Conservation (phyloP, 495 filamentous ascomycete genomes). For the Penicillium atrosanguineum region DNA sequence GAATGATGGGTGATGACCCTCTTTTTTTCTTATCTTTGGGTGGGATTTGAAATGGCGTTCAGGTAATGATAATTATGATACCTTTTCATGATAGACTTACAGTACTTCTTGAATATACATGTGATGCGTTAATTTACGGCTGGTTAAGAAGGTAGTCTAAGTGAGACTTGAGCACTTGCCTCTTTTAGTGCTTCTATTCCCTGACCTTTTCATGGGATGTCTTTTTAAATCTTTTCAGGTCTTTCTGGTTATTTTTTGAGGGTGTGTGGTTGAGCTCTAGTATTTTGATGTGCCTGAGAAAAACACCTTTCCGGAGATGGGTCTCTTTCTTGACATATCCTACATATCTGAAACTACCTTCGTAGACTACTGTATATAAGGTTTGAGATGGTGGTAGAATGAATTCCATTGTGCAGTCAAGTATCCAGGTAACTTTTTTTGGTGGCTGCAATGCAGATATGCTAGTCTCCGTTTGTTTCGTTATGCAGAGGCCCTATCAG, state of each 20-base stretch:
- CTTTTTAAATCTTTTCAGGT: no score
- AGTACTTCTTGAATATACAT: conserved; percentile 1
- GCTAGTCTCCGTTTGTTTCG: conserved; percentile 2
- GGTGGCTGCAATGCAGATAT: conserved; percentile 10
- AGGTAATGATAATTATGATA: conserved; percentile 2
- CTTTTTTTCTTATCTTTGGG: neutral
- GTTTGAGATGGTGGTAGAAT: neutral
- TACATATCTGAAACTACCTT: no score
- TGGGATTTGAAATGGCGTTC: neutral
- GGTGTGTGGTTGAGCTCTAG: no score
- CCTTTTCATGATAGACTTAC: conserved; percentile 4
- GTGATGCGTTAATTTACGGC: neutral
- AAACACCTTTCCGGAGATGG: no score
- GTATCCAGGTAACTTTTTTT: neutral
- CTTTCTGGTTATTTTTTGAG: no score
- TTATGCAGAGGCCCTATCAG: neutral
- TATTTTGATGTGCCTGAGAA: no score
- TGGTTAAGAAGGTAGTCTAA: no score
- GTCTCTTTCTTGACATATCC: no score
- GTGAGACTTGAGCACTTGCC: no score
- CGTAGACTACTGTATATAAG: neutral
- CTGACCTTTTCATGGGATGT: no score
- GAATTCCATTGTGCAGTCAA: conserved; percentile 6
- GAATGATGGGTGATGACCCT: neutral
- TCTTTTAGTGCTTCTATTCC: no score